These are phyloP conservation scores for Anisogramma anomala DNA, from an alignment of 2,329 filamentous ascomycete genomes.

Conservation along the genomic window DNA sequence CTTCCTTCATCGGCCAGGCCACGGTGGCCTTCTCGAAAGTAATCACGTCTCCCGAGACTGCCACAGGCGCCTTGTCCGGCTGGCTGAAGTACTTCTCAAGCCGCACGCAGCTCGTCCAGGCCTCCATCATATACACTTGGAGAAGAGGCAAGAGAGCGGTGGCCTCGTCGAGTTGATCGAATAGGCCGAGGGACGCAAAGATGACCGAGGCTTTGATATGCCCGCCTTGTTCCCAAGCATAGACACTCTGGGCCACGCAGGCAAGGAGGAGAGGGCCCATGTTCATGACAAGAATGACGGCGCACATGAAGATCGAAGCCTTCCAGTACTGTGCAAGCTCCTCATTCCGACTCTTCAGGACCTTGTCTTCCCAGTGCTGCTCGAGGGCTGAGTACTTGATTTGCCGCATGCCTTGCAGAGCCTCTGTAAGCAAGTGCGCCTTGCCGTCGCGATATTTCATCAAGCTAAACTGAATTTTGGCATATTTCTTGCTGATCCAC, in stretches of 20 bases:
- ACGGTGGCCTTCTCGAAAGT: slow-evolving; percentile 23
- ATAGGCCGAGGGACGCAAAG: slow-evolving; percentile 25
- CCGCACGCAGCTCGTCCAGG: slow-evolving; percentile 25
- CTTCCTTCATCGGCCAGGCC: slow-evolving; percentile 24
- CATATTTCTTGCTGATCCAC: slow-evolving; percentile 22
- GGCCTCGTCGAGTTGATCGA: slow-evolving; percentile 26
- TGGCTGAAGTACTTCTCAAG: slow-evolving; percentile 25
- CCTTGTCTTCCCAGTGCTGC: slow-evolving; percentile 24
- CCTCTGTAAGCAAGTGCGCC: slow-evolving; percentile 25
- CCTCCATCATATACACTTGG: slow-evolving; percentile 25
- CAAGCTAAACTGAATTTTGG: slow-evolving; percentile 22
- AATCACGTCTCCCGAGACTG: slow-evolving; percentile 18
- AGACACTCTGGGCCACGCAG: slow-evolving; percentile 22
- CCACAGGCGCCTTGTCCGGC: slow-evolving; percentile 20
- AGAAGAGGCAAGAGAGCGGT: slow-evolving; percentile 23
- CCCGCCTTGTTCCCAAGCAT: slow-evolving; percentile 22
- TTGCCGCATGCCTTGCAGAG: slow-evolving; percentile 27
- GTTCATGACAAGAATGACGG: slow-evolving; percentile 22
- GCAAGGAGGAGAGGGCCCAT: slow-evolving; percentile 24
- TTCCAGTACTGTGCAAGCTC: slow-evolving; percentile 26
- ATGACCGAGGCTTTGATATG: slow-evolving; percentile 25
- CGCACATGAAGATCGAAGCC: slow-evolving; percentile 21
- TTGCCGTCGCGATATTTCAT: slow-evolving; percentile 27
- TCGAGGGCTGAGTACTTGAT: slow-evolving; percentile 28
- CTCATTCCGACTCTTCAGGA: slow-evolving; percentile 24